Evolutionary conservation across 2,329 filamentous ascomycete species (phyloP), one percentile per base, ranked within the genome.

Genomic region (Myriangium duriaei): DNA sequence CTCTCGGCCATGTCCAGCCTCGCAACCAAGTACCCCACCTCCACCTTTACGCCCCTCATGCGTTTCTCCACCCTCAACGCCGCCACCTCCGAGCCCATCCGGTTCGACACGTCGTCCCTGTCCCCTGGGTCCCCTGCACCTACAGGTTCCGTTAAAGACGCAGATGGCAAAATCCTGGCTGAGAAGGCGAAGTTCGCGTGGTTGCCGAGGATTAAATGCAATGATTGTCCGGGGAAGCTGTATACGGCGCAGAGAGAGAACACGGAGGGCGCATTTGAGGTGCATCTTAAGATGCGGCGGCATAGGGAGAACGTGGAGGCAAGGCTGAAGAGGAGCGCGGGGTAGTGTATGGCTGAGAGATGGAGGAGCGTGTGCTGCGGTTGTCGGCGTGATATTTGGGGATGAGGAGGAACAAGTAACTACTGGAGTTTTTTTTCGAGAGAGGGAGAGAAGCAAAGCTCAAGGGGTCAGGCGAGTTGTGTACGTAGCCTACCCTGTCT

Each of bases 41-140:
- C 95, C 57, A 71, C 73, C 18, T 96, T 96, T 56, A 85, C 94
- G 59, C 81, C 78, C 38, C 73, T 80, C 14, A 98, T 98, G 91
- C 84, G 86, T 43, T 87, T 92, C 60, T 83, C 76, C 15, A 78
- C 81, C 42, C 73, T 94, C 45, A 80, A 93, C 56, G 72, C 72
- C 9, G 67, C 72, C 34, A 87, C 81, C 2, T 74, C 80, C 43
- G 62, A 72, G 13, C 74, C 77, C 14, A 69, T 81, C 35, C 65
- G 76, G 26, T 61, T 63, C 17, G 61, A 67, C 55, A 51, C 69
- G 24, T 42, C 62, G 7, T 17, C 38, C 9, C 32, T 42, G 9
- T 44, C 45, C 2, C 52, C 56, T 2, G 68, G 66, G 26, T 65
- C 71, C 31, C 64, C 68, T 11, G 62, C 71, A 6, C 78, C 71